Conservation (phyloP, 208 protist species). For the Tritrichomonas foetus region DNA sequence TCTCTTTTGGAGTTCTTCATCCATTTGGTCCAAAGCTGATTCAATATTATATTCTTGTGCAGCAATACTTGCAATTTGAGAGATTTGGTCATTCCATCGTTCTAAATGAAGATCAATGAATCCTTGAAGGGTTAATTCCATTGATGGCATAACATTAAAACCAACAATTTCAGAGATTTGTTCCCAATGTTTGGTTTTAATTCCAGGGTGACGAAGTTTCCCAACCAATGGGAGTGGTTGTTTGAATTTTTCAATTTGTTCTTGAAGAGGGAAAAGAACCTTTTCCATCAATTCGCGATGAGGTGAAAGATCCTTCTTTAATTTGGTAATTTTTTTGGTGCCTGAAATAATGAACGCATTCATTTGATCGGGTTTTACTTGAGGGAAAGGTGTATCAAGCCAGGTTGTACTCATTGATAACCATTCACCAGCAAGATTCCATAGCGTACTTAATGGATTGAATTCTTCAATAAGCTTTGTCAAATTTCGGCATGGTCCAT, state of each 20-base stretch:
- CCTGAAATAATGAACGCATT: background rate
- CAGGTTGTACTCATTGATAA: background rate
- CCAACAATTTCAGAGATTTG: conserved; percentile 74
- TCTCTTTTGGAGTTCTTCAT: conserved; percentile 48
- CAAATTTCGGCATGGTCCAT: background rate
- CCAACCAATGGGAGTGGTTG: conserved; percentile 83
- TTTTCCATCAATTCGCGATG: background rate
- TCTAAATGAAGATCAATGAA: conserved; percentile 70
- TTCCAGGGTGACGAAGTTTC: conserved; percentile 72
- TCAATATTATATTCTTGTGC: conserved; percentile 89
- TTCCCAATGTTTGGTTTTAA: conserved; percentile 64
- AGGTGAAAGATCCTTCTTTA: background rate
- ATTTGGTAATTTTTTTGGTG: background rate
- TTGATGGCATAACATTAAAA: conserved; percentile 52
- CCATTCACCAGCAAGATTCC: background rate
- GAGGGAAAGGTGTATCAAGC: background rate
- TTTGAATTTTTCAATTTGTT: conserved; percentile 82
- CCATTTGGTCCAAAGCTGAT: conserved; percentile 82
- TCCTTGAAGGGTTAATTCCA: conserved; percentile 68
- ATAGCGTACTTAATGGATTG: background rate
- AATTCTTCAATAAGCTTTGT: background rate
- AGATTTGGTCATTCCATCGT: conserved; percentile 71
- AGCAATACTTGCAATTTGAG: conserved; percentile 77
- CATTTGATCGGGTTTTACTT: background rate
- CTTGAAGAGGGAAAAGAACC: background rate